phyloP scores from a whole-genome alignment of 441 rosid species.

The Raphanus hybrid region DNA sequence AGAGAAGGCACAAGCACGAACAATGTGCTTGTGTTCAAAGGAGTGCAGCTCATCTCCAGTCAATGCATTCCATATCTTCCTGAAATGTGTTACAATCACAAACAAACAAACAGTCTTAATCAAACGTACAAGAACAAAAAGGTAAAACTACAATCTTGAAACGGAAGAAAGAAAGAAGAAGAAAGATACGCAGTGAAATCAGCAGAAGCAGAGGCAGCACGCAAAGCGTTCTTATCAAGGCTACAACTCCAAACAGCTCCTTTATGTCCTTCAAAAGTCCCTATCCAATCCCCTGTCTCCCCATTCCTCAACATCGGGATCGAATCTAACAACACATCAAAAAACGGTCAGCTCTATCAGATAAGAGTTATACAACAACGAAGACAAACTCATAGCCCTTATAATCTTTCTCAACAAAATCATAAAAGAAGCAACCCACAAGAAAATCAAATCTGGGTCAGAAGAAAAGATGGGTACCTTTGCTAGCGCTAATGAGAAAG shows the following conservation, averaged over 20 bases:
- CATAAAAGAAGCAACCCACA: neutral
- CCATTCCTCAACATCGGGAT: slow-evolving; percentile 96
- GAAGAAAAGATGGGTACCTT: slow-evolving; percentile 51
- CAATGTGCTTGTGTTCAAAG: slow-evolving; percentile 97
- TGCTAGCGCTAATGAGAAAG: slow-evolving; percentile 95
- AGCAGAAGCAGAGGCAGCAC: slow-evolving; percentile 95
- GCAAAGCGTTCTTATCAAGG: slow-evolving; percentile 81
- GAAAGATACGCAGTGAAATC: slow-evolving; percentile 86
- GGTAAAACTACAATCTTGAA: neutral
- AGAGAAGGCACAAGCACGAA: slow-evolving; percentile 94
- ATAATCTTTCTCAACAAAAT: slow-evolving; percentile 10
- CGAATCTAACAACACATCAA: slow-evolving; percentile 61
- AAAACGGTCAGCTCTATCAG: neutral
- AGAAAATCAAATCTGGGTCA: neutral
- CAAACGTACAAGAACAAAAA: neutral
- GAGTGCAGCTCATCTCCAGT: slow-evolving; percentile 90
- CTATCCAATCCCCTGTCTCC: slow-evolving; percentile 98
- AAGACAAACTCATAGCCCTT: neutral
- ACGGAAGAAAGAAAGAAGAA: slow-evolving; percentile 18
- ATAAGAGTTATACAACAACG: too few species aligned
- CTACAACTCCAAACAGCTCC: slow-evolving; percentile 99
- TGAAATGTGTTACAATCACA: slow-evolving; percentile 43
- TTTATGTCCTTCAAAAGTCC: slow-evolving; percentile 97
- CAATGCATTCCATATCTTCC: slow-evolving; percentile 97
- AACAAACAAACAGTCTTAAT: neutral